A percentile compares a stretch with the other conserved stretches of the same genome.
Evolutionary conservation across 768 basidiomycete species (phyloP).

Genomic region (Boletus barrowsii): DNA sequence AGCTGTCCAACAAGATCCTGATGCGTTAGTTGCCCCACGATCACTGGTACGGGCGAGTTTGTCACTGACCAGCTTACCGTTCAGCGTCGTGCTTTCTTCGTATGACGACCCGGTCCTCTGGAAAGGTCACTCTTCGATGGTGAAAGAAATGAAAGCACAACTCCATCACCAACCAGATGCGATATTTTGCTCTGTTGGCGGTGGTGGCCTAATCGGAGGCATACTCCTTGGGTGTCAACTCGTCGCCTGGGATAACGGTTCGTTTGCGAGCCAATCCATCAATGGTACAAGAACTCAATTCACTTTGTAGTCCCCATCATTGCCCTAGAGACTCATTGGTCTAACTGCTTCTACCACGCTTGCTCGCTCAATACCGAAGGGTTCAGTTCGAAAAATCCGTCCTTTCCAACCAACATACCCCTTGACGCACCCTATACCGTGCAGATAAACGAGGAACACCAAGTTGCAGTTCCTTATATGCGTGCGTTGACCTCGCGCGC

Average conservation of each 20-base stretch:
- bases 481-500: slow-evolving; percentile 58
- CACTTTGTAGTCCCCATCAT: slow-evolving; percentile 57
- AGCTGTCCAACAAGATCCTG: slow-evolving; percentile 40
- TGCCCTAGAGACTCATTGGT: slow-evolving; percentile 67
- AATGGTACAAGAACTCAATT: not conserved
- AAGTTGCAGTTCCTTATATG: slow-evolving; percentile 58
- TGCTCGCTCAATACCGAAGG: slow-evolving; percentile 50
- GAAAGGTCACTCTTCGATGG: slow-evolving; percentile 77
- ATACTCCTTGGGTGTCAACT: slow-evolving; percentile 62
- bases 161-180: slow-evolving; percentile 58
- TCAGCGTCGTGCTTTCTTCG: slow-evolving; percentile 65
- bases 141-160: slow-evolving; percentile 58
- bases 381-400: slow-evolving; percentile 32
- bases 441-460: slow-evolving; percentile 38
- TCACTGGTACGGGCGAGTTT: not conserved
- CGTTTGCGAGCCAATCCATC: slow-evolving; percentile 13
- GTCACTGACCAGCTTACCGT: not conserved
- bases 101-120: slow-evolving; percentile 69
- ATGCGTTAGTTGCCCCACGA: slow-evolving; percentile 37
- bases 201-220: slow-evolving; percentile 69
- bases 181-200: slow-evolving; percentile 77
- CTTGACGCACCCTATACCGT: slow-evolving; percentile 39
- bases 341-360: slow-evolving; percentile 72
- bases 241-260: slow-evolving; percentile 70
- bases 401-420: slow-evolving; percentile 28